Conservation (phyloP, 495 filamentous ascomycete species). For the Aspergillus nidulans region DNA sequence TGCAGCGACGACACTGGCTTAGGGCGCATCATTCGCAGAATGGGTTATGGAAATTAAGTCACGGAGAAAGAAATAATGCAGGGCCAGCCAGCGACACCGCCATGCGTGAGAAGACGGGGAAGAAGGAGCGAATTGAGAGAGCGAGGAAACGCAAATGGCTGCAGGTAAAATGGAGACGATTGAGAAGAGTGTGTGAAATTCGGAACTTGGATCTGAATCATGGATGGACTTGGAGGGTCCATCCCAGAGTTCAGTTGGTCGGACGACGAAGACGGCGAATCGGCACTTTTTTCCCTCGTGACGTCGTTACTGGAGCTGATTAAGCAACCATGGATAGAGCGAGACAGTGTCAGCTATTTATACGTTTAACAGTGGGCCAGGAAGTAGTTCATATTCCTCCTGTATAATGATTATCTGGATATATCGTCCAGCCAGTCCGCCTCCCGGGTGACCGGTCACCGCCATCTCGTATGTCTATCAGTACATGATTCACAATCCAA, state of each 20-base stretch:
- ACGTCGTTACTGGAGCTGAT: constrained; percentile 32
- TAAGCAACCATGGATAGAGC: constrained; percentile 9
- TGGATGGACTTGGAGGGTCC: not conserved
- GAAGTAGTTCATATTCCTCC: not conserved
- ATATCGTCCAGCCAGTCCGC: constrained; percentile 7
- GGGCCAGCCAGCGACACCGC: constrained; percentile 22
- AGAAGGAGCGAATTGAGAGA: constrained; percentile 1
- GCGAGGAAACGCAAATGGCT: not conserved
- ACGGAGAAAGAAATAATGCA: constrained; percentile 13
- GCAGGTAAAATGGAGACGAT: not conserved
- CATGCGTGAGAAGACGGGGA: constrained; percentile 9
- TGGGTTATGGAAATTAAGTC: constrained; percentile 1
- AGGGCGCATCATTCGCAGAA: constrained; percentile 68
- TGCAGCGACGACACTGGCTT: constrained; percentile 77
- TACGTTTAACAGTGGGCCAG: not conserved
- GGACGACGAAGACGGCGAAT: constrained; percentile 3
- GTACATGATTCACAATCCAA: constrained; percentile 22
- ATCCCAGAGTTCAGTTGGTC: not conserved
- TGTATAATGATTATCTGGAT: constrained; percentile 10
- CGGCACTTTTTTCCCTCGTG: constrained; percentile 27
- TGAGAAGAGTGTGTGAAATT: not conserved
- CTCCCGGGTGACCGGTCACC: constrained; percentile 10
- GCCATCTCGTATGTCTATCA: constrained; percentile 12
- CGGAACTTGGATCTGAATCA: not conserved
- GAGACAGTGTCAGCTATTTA: not conserved